Percentiles rank a stretch among this genome's conserved stretches.
phyloP scores from a whole-genome alignment of 805 yeast genomes.

The Scheffersomyces amazonensis region DNA sequence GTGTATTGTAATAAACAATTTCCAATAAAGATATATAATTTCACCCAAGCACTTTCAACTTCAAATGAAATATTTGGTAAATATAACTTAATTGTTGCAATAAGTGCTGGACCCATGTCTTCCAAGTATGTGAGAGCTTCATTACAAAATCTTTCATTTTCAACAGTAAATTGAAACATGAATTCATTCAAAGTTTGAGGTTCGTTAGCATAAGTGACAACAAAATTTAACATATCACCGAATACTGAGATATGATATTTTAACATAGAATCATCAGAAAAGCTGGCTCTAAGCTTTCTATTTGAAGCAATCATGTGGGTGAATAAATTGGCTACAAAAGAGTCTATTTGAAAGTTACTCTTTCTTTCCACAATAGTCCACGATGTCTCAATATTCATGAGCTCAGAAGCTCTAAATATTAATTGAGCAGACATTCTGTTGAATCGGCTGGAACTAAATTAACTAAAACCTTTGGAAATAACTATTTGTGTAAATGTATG shows the following conservation, averaged over 20 bases:
- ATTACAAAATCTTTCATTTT: slow-evolving; percentile 23
- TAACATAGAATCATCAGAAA: slow-evolving; percentile 18
- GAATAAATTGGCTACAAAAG: slow-evolving; percentile 29
- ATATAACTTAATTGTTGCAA: slow-evolving; percentile 35
- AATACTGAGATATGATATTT: slow-evolving; percentile 31
- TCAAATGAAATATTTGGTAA: slow-evolving; percentile 29
- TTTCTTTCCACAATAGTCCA: slow-evolving; percentile 32
- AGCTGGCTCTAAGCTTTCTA: slow-evolving; percentile 16
- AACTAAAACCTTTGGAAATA: too few relatives aligned
- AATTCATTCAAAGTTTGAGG: slow-evolving; percentile 26
- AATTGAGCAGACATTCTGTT: not conserved
- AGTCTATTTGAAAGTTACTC: slow-evolving; percentile 25
- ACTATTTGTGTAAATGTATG: too few relatives aligned
- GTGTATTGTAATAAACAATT: slow-evolving; percentile 28
- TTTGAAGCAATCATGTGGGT: slow-evolving; percentile 31
- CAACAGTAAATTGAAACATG: slow-evolving; percentile 28
- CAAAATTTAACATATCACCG: slow-evolving; percentile 32
- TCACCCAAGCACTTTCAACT: slow-evolving; percentile 37
- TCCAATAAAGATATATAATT: slow-evolving; percentile 38
- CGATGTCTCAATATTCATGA: slow-evolving; percentile 4
- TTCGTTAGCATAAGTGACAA: slow-evolving; percentile 29
- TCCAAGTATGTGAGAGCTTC: slow-evolving; percentile 32
- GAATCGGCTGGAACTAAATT: too few relatives aligned
- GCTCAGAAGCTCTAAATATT: slow-evolving; percentile 4
- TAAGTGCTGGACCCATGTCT: slow-evolving; percentile 39